Conservation (phyloP, 2,329 filamentous ascomycete genomes). For the Aspergillus latus region DNA sequence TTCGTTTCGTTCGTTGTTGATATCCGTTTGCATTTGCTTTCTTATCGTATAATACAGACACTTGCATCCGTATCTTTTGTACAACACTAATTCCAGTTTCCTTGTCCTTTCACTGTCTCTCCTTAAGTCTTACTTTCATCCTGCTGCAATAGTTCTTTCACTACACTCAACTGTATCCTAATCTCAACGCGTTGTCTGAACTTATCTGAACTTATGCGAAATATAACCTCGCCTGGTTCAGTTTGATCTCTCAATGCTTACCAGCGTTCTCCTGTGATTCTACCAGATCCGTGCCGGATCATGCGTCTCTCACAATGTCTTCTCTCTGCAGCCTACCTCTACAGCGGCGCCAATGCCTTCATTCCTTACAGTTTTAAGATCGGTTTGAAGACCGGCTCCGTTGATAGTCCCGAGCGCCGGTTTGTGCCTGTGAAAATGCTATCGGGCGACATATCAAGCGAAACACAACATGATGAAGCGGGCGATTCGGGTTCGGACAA, state of each 20-base stretch:
- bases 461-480: conserved; percentile 19
- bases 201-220: conserved; percentile 1
- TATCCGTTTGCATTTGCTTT: conserved; percentile 1
- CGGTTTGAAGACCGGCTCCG: conserved; percentile 15
- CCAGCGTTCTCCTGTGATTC: neutral
- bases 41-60: neutral
- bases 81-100: conserved; percentile 1
- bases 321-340: conserved; percentile 33
- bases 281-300: conserved; percentile 22
- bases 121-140: conserved; percentile 11
- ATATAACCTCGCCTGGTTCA: neutral
- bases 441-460: conserved; percentile 9
- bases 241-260: conserved; percentile 11
- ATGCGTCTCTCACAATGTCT: conserved; percentile 42
- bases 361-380: conserved; percentile 41
- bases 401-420: conserved; percentile 27
- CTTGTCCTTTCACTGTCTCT: conserved; percentile 1
- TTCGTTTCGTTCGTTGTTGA: conserved; percentile 4
- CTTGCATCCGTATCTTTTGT: conserved; percentile 6
- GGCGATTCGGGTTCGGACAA: conserved; percentile 14
- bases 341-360: conserved; percentile 41
- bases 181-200: neutral
- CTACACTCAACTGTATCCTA: neutral
- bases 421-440: conserved; percentile 35
- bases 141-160: conserved; percentile 3